Percentiles rank a stretch among this genome's conserved stretches.
Evolutionary conservation across 441 rosid species (phyloP).

Genomic region (Arabidopsis hybrid): DNA sequence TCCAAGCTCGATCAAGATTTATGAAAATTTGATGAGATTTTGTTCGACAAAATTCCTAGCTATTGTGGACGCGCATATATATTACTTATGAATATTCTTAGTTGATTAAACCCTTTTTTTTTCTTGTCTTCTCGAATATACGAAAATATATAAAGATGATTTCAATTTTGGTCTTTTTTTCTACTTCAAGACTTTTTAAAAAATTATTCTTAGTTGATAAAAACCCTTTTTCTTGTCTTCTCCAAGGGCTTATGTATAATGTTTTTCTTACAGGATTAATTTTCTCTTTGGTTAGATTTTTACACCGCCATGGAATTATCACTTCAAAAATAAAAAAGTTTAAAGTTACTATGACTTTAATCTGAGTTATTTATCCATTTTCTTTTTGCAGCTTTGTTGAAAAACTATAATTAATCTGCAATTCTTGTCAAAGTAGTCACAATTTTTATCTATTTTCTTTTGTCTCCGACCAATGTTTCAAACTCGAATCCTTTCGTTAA

Average conservation of each 20-base stretch:
- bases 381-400: constrained; percentile 41
- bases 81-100: constrained; percentile 49
- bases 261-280: constrained; percentile 10
- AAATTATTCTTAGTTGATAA: too few species aligned
- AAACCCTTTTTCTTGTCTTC: too few species aligned
- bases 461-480: constrained; percentile 30
- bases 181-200: constrained; percentile 11
- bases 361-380: constrained; percentile 27
- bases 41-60: constrained; percentile 20
- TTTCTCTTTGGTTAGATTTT: constrained; percentile 10
- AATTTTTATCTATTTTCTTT: constrained; percentile 7
- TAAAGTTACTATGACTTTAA: constrained; percentile 28
- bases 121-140: constrained; percentile 3
- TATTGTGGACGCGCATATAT: constrained; percentile 27
- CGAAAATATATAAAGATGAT: too few species aligned
- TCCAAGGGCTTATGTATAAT: not conserved
- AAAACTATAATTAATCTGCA: constrained; percentile 32
- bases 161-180: not conserved
- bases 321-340: not conserved
- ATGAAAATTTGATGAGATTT: not conserved
- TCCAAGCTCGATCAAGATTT: constrained; percentile 17
- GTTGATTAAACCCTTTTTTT: constrained; percentile 8
- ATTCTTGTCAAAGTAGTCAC: constrained; percentile 29
- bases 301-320: constrained; percentile 1
- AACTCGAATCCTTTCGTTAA: constrained; percentile 6